Percentiles rank a stretch among this genome's conserved stretches.
Conservation (phyloP, 2,329 filamentous ascomycete genomes). For the Diaporthe ilicicola region DNA sequence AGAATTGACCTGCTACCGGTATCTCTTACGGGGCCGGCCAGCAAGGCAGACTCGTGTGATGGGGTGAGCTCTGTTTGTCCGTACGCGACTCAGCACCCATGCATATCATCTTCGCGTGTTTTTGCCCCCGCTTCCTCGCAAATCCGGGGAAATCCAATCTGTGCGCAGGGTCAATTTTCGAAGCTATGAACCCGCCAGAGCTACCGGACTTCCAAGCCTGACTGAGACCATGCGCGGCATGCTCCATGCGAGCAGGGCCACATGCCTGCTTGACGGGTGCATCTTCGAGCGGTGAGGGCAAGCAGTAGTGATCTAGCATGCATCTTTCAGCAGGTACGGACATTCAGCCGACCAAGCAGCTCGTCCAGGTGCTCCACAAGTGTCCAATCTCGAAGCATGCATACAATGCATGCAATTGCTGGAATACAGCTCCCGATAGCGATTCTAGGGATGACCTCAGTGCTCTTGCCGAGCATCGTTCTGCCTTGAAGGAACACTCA, state of each 20-base stretch:
- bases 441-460: too few relatives aligned
- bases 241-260: too few relatives aligned
- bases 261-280: not conserved
- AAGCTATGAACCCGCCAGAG: not conserved
- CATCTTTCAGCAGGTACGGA: not conserved
- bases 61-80: not conserved
- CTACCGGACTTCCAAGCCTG: not conserved
- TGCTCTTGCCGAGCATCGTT: not conserved
- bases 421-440: not conserved
- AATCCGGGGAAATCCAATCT: constrained; percentile 1
- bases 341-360: not conserved
- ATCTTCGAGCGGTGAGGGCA: not conserved
- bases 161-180: not conserved
- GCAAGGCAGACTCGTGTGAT: not conserved
- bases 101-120: not conserved
- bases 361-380: not conserved
- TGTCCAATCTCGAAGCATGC: too few relatives aligned
- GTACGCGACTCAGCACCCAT: constrained; percentile 16
- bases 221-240: not conserved
- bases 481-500: not conserved
- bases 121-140: constrained; percentile 4
- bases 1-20: too few relatives aligned
- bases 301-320: not conserved
- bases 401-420: not conserved
- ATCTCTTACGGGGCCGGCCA: too few relatives aligned